A percentile compares a stretch with the other conserved stretches of the same genome.
phyloP scores from a whole-genome alignment of 2,329 filamentous ascomycete species.

The Myriosclerotinia curreyana region DNA sequence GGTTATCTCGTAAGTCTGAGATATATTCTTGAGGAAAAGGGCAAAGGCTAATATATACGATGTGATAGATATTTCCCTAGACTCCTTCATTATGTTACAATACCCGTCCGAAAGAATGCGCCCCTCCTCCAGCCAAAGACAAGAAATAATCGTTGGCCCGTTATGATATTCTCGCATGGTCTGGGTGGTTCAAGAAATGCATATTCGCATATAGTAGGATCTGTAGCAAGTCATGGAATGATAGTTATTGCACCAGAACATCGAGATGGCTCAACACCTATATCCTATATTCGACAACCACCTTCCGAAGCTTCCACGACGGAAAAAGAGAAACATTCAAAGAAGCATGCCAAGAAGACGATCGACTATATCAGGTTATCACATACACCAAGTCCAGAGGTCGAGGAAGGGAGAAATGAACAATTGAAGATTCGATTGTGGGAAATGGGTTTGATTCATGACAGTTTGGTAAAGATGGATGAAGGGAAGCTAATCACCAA shows the following conservation, averaged over 20 bases:
- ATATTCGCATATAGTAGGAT: slow-evolving; percentile 79
- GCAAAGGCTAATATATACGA: background rate
- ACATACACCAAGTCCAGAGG: slow-evolving; percentile 62
- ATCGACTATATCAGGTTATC: slow-evolving; percentile 50
- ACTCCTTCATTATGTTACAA: slow-evolving; percentile 68
- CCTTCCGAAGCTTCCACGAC: slow-evolving; percentile 43
- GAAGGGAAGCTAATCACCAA: slow-evolving; percentile 50
- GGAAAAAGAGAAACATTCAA: slow-evolving; percentile 32
- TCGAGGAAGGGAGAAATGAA: slow-evolving; percentile 63
- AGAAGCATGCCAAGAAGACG: slow-evolving; percentile 36
- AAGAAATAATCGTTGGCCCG: slow-evolving; percentile 62
- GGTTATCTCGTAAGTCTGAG: slow-evolving; percentile 55
- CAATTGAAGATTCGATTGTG: slow-evolving; percentile 74
- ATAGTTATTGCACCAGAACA: slow-evolving; percentile 81
- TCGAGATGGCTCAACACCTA: slow-evolving; percentile 73
- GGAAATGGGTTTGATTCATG: slow-evolving; percentile 71
- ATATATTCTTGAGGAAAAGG: background rate
- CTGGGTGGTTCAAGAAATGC: slow-evolving; percentile 77
- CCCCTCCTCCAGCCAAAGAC: slow-evolving; percentile 50
- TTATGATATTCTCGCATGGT: slow-evolving; percentile 83
- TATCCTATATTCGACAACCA: slow-evolving; percentile 66
- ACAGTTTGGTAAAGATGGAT: slow-evolving; percentile 66
- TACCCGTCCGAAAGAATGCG: slow-evolving; percentile 71
- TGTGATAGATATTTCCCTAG: slow-evolving; percentile 60
- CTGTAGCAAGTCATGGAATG: slow-evolving; percentile 75